Conservation (phyloP, 2,329 filamentous ascomycete genomes). For the Xylariales sp. region DNA sequence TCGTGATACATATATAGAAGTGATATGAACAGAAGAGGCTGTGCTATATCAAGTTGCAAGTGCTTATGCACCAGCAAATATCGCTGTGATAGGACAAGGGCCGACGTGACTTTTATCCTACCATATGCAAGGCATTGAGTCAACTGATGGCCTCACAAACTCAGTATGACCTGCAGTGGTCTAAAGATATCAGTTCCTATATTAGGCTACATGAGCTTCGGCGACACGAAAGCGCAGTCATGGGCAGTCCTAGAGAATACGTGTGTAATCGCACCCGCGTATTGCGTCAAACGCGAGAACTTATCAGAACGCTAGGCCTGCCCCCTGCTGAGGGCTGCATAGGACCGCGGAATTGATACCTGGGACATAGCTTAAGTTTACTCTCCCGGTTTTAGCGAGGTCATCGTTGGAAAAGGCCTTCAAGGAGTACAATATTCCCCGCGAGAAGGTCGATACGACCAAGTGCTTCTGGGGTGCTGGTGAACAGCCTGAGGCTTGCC, state of each 20-base stretch:
- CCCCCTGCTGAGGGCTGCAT: conserved; percentile 58
- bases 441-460: conserved; percentile 55
- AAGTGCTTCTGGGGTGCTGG: conserved; percentile 30
- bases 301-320: no score
- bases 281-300: no score
- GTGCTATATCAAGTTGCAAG: no score
- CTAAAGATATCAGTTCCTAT: conserved; percentile 60
- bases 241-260: conserved; percentile 56
- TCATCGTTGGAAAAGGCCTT: conserved; percentile 64
- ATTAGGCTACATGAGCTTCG: conserved; percentile 60
- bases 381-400: conserved; percentile 59
- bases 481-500: conserved; percentile 29
- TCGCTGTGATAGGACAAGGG: no score
- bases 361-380: conserved; percentile 52
- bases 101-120: no score
- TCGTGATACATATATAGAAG: no score
- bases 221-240: conserved; percentile 42
- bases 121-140: no score
- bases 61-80: no score
- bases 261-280: no score
- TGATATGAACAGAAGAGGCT: no score
- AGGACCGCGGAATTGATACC: conserved; percentile 59
- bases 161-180: no score
- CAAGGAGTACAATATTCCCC: conserved; percentile 60
- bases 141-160: no score